Evolutionary conservation across 2,329 filamentous ascomycete species (phyloP), one percentile per base, ranked within the genome.

Genomic region (Calycina herbarum): DNA sequence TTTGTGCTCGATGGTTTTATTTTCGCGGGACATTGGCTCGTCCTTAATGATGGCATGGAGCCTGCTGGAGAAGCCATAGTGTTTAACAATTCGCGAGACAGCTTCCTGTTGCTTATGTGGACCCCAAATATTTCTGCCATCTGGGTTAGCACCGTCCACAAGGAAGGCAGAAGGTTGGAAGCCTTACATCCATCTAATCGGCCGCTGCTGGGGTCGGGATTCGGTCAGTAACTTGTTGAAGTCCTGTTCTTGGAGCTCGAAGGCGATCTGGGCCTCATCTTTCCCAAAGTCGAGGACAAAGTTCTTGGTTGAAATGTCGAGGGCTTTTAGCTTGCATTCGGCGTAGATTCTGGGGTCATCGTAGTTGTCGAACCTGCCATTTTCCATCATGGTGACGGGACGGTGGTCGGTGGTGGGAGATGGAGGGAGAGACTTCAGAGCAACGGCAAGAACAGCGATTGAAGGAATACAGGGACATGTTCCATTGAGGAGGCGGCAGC

Each of bases 121-220:
- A 58, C 85, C 82, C 88, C 89, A 93, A 31, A 93, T 83, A 68
- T 93, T 91, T 70, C 86, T 88, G 68, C 42, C 48, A 61, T 24
- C 13, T 31, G 66, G 48, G 38, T 33, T 45, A 57, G 58, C 57
- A 63, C 31, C 3, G 33, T 6, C 15, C 27, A 35, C 24, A 4
- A 24, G 10, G 13, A n/a, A 33, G 15, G 13, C 27, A 6, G 29
- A n/a, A 61, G 8, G 15, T 35, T 17, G 60, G 40, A 24, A 51
- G 38, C 73, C 85, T 75, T 78, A 87, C 86, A 93, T 91, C 90
- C 90, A 93, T 76, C 89, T 82, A 3, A 90, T 87, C 66, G 81
- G 82, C 57, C 82, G 77, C 59, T 79, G 80, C 63, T 45, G 61
- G 2, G 71, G 58, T n/a, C 68, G 71, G 57, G 73, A 67, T 11